phyloP scores from a whole-genome alignment of 2,329 filamentous ascomycete species.

The Trichoderma polysporum region DNA sequence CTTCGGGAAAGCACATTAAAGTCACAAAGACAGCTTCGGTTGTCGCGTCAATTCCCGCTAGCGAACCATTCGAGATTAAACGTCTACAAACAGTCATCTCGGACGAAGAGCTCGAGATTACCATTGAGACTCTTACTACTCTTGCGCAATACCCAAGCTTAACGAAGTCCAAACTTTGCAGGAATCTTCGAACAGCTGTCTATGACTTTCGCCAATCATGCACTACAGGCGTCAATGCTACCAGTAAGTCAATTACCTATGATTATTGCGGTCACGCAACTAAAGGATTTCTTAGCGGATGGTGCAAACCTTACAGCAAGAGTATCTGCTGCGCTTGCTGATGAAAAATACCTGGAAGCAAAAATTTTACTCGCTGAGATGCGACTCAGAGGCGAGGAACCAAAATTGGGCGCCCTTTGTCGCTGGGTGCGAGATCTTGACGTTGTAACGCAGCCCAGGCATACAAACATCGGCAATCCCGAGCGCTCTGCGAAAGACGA shows the following conservation, averaged over 20 bases:
- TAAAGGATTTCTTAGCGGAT: conserved; percentile 33
- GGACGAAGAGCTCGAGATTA: conserved; percentile 64
- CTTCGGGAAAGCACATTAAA: conserved; percentile 42
- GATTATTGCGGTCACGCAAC: not conserved
- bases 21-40: conserved; percentile 36
- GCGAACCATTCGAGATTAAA: conserved; percentile 44
- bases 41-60: conserved; percentile 38
- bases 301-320: conserved; percentile 64
- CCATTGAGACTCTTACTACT: conserved; percentile 61
- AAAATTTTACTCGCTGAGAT: conserved; percentile 67
- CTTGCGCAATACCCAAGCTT: conserved; percentile 59
- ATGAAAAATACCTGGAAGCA: conserved; percentile 65
- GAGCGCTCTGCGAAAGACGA: conserved; percentile 47
- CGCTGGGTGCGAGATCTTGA: conserved; percentile 72
- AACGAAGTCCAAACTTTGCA: conserved; percentile 69
- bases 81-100: conserved; percentile 56
- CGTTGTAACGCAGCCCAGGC: conserved; percentile 58
- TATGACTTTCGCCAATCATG: conserved; percentile 69
- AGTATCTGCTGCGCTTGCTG: conserved; percentile 64
- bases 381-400: conserved; percentile 63
- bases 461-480: conserved; percentile 33
- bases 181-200: conserved; percentile 63
- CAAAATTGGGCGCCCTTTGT: conserved; percentile 67
- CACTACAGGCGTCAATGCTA: conserved; percentile 62
- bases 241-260: conserved; percentile 36